Base-by-base conservation (phyloP, 768 basidiomycete species). In the Auriscalpium vulgare region DNA sequence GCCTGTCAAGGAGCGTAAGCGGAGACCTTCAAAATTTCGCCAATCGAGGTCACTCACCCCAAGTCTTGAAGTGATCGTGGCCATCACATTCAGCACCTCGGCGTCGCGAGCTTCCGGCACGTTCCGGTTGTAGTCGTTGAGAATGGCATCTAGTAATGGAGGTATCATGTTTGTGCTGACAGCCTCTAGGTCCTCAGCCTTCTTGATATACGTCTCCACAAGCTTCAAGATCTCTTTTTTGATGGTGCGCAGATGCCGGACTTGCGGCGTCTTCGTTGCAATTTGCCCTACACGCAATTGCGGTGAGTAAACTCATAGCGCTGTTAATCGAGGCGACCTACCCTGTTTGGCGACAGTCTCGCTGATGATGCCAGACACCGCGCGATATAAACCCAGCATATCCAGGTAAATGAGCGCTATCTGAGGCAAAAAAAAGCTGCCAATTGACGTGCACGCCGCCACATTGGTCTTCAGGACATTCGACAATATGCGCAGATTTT, bases 381-480 rank as follows among this genome's bases (percentile, higher is more conserved):
- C 95, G 68, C 94, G 93, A 76, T 99, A 99, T 54, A 99, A 75
- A 14, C 95, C 95, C 44, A 99, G 81, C 93, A 98, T 97, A 69
- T 99, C 97, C 63, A 97, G 74, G 79, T 95, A 99, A 68, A 98
- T 83, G 38, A 94, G 85, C 2, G 91, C 92, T 44, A 98, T 84
- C 67, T 99, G 97, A n/a, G 95, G 95, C 0, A 95, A 77, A 72
- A 95, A 99, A 77, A 97, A 95, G 63, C 87, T 88, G 47, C 97
- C 95, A 59, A 98, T 97, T 21, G 94, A 97, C 1, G 89, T 91
- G 71, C 95, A 98, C 1, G 95, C 95, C 6, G 97, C 90, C 13
- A 97, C 95, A 68, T 99, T 99, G 19, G 97, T 99, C 74, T 99
- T 99, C 65, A 99, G 76, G 48, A 99, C 91, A 66, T 99, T 98